Conservation (phyloP, 1,139 yeast species). For the Candida sojae region DNA sequence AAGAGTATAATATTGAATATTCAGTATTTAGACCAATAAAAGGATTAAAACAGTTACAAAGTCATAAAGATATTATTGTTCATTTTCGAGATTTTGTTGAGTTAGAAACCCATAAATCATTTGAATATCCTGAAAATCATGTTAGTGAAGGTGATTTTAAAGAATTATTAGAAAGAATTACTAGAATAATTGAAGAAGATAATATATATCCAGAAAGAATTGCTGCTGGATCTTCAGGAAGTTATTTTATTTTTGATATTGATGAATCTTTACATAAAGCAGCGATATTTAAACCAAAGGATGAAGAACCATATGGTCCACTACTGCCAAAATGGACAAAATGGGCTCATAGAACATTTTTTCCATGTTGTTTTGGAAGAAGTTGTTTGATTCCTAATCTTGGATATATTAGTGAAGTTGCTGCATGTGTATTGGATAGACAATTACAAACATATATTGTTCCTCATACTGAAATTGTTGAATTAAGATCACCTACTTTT, state of each 20-base stretch:
- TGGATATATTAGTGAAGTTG: constrained; percentile 74
- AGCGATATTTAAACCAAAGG: constrained; percentile 77
- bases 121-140: constrained; percentile 23
- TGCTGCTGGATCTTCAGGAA: constrained; percentile 70
- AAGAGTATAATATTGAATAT: constrained; percentile 27
- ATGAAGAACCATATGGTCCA: constrained; percentile 83
- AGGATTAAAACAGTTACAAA: constrained; percentile 17
- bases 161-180: constrained; percentile 20
- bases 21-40: constrained; percentile 25
- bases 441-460: constrained; percentile 61
- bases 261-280: constrained; percentile 22
- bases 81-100: constrained; percentile 18
- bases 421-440: constrained; percentile 66
- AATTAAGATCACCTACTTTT: constrained; percentile 54
- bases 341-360: constrained; percentile 74
- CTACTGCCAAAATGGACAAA: constrained; percentile 79
- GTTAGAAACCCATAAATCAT: constrained; percentile 9
- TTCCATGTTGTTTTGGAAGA: constrained; percentile 78
- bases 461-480: constrained; percentile 65
- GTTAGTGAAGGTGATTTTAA: constrained; percentile 23
- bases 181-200: constrained; percentile 25
- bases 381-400: constrained; percentile 72
- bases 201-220: constrained; percentile 51
- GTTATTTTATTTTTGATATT: constrained; percentile 53
- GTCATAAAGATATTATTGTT: constrained; percentile 18